Base-by-base conservation (phyloP, 345 rosid species). In the Salix koriyanagi region DNA sequence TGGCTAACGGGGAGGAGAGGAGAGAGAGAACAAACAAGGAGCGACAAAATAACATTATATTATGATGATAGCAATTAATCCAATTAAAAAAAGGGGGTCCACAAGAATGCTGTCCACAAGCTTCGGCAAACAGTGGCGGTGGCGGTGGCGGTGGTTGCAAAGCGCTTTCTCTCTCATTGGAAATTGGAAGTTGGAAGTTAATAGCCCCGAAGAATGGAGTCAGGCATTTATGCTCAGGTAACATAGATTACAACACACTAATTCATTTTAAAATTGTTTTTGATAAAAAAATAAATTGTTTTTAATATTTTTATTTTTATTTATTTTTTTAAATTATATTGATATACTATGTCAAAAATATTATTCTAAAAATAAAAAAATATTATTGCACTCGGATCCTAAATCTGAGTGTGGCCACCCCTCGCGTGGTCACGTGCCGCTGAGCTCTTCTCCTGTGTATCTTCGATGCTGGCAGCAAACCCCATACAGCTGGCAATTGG, bases 151-250 rank as follows among this genome's bases (percentile, higher is more conserved):
- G 36, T 42, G 36, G 62, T 50, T 13, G 44, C 11, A 58, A 58
- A 58, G 7, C n/a, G 26, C n/a, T 18, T 1, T 34, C 70, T 32
- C 34, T 32, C 44, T 58, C 16, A 42, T 76, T 44, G 74, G 74
- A 26, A 61, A 69, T n/a, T 61, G 74, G 61, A 42, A 42, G 74
- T 41, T 58, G 67, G 61, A 44, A 42, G 74, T 41, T 58, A 42
- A 61, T 42, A 19, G 25, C 66, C 37, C 11, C 32, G 36, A 7
- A 48, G 58, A 21, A 8, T 11, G 70, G 3, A 52, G 18, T 1
- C 5, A 72, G 23, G 26, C 76, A 62, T 73, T 73, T 26, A 73
- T 60, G 76, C 14, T 30, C 1, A 5, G 21, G 41, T 50, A 13
- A 8, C 16, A 3, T 6, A 15, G 6, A 7, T 58, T 71, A 4